These are phyloP conservation scores for Cucumis sativus DNA, from an alignment of 306 rosid species.

Conservation along the genomic window Cucumber_9930_V3 NC_026655.2:16596501-16597000, in stretches of 20 bases:
- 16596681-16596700: not conserved
- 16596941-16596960: slow-evolving; percentile 12
- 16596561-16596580: not conserved
- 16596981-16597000: not conserved
- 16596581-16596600: not conserved
- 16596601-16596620: not conserved
- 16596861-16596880: not conserved
- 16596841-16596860: not conserved
- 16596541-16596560: not conserved
- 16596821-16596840: slow-evolving; percentile 6
- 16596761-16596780: not conserved
- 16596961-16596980: slow-evolving; percentile 7
- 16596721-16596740: slow-evolving; percentile 4
- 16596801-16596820: not conserved
- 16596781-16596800: not conserved
- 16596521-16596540: slow-evolving; percentile 2
- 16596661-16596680: slow-evolving; percentile 4
- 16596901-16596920: slow-evolving; percentile 9
- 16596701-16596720: not conserved
- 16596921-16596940: not conserved
- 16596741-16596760: not conserved
- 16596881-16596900: slow-evolving; percentile 8
- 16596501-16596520: slow-evolving; percentile 1
- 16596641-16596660: not conserved
- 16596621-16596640: slow-evolving; percentile 5